Evolutionary conservation across 176 grass and related monocot genomes (phyloP).

Genomic region (Miscanthus lutarioriparius): DNA sequence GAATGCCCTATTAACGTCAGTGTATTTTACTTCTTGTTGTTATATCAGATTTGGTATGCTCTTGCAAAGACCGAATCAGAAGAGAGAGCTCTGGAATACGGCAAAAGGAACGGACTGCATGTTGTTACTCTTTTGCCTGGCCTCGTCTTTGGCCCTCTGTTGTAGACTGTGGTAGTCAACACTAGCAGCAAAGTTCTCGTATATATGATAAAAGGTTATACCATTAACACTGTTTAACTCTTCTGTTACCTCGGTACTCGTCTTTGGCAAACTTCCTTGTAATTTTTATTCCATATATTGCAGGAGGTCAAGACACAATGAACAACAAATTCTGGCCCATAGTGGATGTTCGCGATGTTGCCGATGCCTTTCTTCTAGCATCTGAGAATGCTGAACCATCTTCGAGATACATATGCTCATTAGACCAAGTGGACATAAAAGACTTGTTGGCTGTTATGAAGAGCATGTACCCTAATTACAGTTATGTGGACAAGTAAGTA

Average conservation of each 20-base stretch:
- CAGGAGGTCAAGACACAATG: slow-evolving; percentile 41
- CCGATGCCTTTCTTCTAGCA: slow-evolving; percentile 30
- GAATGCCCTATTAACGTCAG: too few relatives aligned
- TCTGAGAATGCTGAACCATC: slow-evolving; percentile 36
- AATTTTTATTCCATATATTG: not conserved
- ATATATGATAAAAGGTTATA: slow-evolving; percentile 40
- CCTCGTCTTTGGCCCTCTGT: slow-evolving; percentile 34
- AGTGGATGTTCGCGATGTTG: slow-evolving; percentile 40
- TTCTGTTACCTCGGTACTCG: not conserved
- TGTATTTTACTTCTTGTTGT: not conserved
- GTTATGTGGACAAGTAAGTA: slow-evolving; percentile 39
- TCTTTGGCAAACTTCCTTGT: not conserved
- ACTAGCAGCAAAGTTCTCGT: slow-evolving; percentile 22
- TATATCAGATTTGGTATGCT: slow-evolving; percentile 44
- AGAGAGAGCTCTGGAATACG: slow-evolving; percentile 41
- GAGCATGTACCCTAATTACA: slow-evolving; percentile 47
- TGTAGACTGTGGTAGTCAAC: slow-evolving; percentile 42
- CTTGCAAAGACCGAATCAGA: slow-evolving; percentile 50
- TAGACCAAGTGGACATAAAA: not conserved
- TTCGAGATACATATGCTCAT: slow-evolving; percentile 38
- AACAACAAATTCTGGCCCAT: slow-evolving; percentile 20
- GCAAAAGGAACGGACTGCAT: slow-evolving; percentile 33
- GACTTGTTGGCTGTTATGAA: slow-evolving; percentile 28
- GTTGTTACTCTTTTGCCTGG: slow-evolving; percentile 27
- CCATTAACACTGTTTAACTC: not conserved